Evolutionary conservation across 2,329 filamentous ascomycete species (phyloP).

Genomic region (Lachnellula suecica): DNA sequence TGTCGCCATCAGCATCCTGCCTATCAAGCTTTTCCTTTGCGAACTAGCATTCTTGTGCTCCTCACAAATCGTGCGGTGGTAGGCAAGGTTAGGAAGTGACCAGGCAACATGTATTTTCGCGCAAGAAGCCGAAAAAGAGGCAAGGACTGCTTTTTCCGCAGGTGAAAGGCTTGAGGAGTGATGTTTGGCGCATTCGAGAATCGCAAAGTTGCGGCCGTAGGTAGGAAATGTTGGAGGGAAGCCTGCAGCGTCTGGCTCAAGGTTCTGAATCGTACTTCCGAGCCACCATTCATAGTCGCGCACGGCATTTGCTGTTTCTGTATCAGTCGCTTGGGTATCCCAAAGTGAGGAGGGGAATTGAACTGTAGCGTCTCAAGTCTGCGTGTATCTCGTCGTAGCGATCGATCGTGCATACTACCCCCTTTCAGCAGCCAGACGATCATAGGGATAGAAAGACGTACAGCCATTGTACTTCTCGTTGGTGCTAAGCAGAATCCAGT

Average conservation of each 20-base stretch:
- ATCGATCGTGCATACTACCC: constrained; percentile 9
- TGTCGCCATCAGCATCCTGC: not conserved
- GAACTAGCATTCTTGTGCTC: not conserved
- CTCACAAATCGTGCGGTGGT: not conserved
- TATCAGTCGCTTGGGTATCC: not conserved
- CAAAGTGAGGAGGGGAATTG: not conserved
- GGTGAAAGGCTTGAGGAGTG: not conserved
- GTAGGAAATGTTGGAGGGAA: constrained; percentile 4
- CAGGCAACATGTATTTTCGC: not conserved
- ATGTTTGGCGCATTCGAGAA: constrained; percentile 12
- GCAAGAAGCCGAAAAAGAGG: not conserved
- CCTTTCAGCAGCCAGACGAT: not conserved
- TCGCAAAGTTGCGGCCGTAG: constrained; percentile 16
- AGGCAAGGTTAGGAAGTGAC: not conserved
- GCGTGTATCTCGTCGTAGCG: constrained; percentile 16
- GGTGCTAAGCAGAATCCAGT: constrained; percentile 16
- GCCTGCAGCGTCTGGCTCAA: not conserved
- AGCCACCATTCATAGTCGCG: constrained; percentile 16
- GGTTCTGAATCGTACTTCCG: not conserved
- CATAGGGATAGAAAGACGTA: constrained; percentile 1
- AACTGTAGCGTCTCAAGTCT: constrained; percentile 20
- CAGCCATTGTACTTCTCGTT: constrained; percentile 17
- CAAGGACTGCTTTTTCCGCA: not conserved
- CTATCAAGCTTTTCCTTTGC: not conserved
- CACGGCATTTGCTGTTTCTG: constrained; percentile 11